Conservation (phyloP, 805 yeast genomes). For the Cyberlindnera petersonii region DNA sequence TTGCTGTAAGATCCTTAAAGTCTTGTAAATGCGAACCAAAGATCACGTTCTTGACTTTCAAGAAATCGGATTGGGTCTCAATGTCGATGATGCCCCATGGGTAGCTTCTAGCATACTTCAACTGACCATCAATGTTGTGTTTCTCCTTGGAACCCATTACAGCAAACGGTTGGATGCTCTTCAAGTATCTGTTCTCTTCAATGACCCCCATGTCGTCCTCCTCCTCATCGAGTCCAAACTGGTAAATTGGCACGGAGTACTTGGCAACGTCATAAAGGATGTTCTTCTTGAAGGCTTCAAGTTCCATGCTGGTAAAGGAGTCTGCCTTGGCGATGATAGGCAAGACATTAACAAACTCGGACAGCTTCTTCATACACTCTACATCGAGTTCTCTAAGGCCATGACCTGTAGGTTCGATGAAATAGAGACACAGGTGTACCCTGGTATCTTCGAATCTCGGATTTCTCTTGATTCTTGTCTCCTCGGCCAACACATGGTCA, state of each 20-base stretch:
- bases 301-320: slow-evolving; percentile 60
- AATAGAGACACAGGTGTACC: slow-evolving; percentile 69
- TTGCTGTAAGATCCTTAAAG: slow-evolving; percentile 76
- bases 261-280: slow-evolving; percentile 60
- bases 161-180: slow-evolving; percentile 72
- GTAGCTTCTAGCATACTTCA: slow-evolving; percentile 57
- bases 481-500: slow-evolving; percentile 77
- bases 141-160: slow-evolving; percentile 62
- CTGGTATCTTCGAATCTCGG: slow-evolving; percentile 77
- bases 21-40: slow-evolving; percentile 83
- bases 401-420: slow-evolving; percentile 74
- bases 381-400: slow-evolving; percentile 74
- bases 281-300: slow-evolving; percentile 54
- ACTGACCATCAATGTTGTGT: slow-evolving; percentile 45
- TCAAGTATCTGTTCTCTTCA: slow-evolving; percentile 61
- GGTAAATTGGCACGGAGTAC: slow-evolving; percentile 69
- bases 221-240: slow-evolving; percentile 65
- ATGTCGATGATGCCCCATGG: slow-evolving; percentile 72
- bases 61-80: slow-evolving; percentile 49
- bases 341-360: slow-evolving; percentile 68
- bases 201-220: slow-evolving; percentile 69
- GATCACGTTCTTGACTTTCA: slow-evolving; percentile 59
- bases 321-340: slow-evolving; percentile 74
- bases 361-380: slow-evolving; percentile 62
- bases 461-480: slow-evolving; percentile 80